Evolutionary conservation across 176 grass and related monocot species (phyloP).

Genomic region (Cenchrus purpureus): DNA sequence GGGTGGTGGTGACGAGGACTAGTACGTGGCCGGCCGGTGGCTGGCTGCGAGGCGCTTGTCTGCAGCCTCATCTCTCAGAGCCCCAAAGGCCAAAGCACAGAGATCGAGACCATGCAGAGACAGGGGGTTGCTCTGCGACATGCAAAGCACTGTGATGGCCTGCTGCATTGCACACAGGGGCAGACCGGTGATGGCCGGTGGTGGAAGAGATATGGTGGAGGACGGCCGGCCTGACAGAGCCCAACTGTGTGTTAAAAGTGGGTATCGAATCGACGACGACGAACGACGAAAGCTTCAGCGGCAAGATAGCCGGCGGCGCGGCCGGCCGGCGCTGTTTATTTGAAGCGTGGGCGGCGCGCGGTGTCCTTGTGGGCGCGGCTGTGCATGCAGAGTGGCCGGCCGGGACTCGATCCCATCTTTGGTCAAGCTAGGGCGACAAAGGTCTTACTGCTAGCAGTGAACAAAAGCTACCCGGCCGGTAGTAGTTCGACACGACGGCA

Average conservation of each 20-base stretch:
- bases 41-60: too few species aligned
- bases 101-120: background rate
- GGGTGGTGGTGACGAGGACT: too few species aligned
- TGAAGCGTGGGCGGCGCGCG: too few species aligned
- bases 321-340: too few species aligned
- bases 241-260: background rate
- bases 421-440: background rate
- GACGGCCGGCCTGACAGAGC: background rate
- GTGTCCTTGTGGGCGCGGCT: too few species aligned
- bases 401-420: background rate
- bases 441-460: too few species aligned
- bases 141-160: background rate
- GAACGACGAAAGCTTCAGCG: background rate
- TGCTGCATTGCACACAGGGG: background rate
- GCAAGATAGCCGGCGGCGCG: background rate
- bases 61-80: too few species aligned
- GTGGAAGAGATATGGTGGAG: background rate
- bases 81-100: too few species aligned
- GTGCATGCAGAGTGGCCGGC: too few species aligned
- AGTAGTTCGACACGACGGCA: too few species aligned
- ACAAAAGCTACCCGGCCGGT: too few species aligned
- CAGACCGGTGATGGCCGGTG: background rate
- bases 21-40: too few species aligned
- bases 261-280: background rate
- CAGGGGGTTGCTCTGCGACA: background rate